These are phyloP conservation scores for Mixia osmundae DNA, from an alignment of 1,284 basidiomycete species.

Conservation along the genomic window DNA sequence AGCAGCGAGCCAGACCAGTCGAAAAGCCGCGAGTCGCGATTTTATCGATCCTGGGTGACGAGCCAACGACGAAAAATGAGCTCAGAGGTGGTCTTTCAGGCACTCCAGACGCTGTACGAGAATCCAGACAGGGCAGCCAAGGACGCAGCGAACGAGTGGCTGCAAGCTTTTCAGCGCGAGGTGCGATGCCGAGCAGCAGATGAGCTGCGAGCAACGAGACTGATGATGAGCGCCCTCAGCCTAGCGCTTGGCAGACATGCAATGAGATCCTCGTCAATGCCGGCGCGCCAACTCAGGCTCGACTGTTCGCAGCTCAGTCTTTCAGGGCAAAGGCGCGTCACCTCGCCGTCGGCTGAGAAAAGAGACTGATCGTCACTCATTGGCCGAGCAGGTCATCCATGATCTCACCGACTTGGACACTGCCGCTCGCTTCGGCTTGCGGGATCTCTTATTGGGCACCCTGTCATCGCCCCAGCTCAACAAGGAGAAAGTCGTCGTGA, in stretches of 20 bases:
- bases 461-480: slow-evolving; percentile 38
- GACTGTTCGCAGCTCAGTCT: slow-evolving; percentile 89
- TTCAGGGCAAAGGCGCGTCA: slow-evolving; percentile 68
- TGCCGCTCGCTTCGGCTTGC: slow-evolving; percentile 33
- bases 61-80: no score
- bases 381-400: slow-evolving; percentile 51
- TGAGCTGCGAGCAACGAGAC: neutral
- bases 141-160: slow-evolving; percentile 30
- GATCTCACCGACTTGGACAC: slow-evolving; percentile 69
- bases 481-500: slow-evolving; percentile 64
- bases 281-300: slow-evolving; percentile 54
- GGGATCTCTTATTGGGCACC: slow-evolving; percentile 64
- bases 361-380: no score
- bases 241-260: slow-evolving; percentile 87
- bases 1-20: no score
- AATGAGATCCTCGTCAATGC: slow-evolving; percentile 56
- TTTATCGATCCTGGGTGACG: no score
- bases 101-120: slow-evolving; percentile 29
- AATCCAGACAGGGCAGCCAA: slow-evolving; percentile 57
- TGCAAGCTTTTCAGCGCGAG: slow-evolving; percentile 23
- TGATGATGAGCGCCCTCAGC: slow-evolving; percentile 28
- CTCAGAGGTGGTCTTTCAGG: slow-evolving; percentile 24
- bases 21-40: no score
- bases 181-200: slow-evolving; percentile 7
- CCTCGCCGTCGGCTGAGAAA: neutral